Base-by-base conservation (phyloP, 2,329 filamentous ascomycete genomes). In the Cytospora mali region DNA sequence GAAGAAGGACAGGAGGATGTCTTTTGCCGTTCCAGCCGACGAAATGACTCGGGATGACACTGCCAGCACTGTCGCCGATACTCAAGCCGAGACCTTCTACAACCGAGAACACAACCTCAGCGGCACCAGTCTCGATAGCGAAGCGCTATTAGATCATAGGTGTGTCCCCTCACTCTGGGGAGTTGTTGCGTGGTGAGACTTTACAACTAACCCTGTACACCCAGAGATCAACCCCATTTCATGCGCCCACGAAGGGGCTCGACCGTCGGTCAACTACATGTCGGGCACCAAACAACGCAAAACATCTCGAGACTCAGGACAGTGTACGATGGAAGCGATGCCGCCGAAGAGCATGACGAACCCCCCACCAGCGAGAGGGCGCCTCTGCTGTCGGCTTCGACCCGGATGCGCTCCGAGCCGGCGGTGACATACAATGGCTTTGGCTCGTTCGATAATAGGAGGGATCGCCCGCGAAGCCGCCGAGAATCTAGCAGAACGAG, bases 61-160 rank as follows among this genome's bases (percentile, higher is more conserved):
- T 72, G 35, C 66, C 73, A 16, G 68, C 62, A n/a, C 67, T 67
- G 48, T 61, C 62, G 11, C 57, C 52, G 61, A 67, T 5, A 48
- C 66, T 64, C 69, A 71, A 54, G 62, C 75, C 62, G 73, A 79
- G 64, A 77, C 75, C 52, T 81, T 86, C 72, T 85, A 85, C 71
- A 74, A 78, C 68, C 72, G 82, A 63, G 72, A 79, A 9, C 76
- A 79, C 51, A 92, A 90, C 72, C 72, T 88, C 66, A 98, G 94
- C 77, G 88, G 84, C 69, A 93, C 91, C 0, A 98, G 94, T 74
- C 79, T 98, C 66, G 94, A 97, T 68, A 97, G 93, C 74, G 89
- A 96, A 72, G 88, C 86, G 9, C 79, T 98, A 68, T 79, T 98
- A 21, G 94, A 98, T 75, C 94, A 98, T 75, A 86, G 92, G 87